A percentile compares a stretch with the other conserved stretches of the same genome.
These are phyloP conservation scores for Mucor irregularis DNA, from an alignment of 371 early-diverging fungal genomes.

Conservation along the genomic window DNA sequence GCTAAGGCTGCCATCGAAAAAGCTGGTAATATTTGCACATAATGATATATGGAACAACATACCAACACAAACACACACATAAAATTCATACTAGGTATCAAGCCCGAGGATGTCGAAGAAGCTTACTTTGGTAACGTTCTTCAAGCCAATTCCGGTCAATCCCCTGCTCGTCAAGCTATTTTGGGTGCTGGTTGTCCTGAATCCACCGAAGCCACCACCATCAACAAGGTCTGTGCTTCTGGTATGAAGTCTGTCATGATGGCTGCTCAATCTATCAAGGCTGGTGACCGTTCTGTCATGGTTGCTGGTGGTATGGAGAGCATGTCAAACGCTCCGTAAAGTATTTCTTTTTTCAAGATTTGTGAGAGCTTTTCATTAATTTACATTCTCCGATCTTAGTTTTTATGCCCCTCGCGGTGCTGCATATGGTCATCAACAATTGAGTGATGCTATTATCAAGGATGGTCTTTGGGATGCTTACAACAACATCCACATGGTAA, in stretches of 20 bases:
- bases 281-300: slow-evolving; percentile 64
- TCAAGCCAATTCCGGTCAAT: slow-evolving; percentile 80
- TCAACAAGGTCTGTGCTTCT: slow-evolving; percentile 95
- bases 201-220: slow-evolving; percentile 81
- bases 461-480: slow-evolving; percentile 96
- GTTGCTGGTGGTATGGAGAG: slow-evolving; percentile 96
- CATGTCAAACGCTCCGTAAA: slow-evolving; percentile 91
- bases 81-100: slow-evolving; percentile 40
- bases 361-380: background rate
- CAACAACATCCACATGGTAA: slow-evolving; percentile 69
- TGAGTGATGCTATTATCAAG: slow-evolving; percentile 86
- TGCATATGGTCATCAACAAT: slow-evolving; percentile 83
- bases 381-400: slow-evolving; percentile 21
- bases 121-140: slow-evolving; percentile 91
- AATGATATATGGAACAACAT: too few species aligned
- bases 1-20: slow-evolving; percentile 17
- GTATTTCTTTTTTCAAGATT: slow-evolving; percentile 16
- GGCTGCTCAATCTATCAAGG: slow-evolving; percentile 69
- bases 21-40: slow-evolving; percentile 1
- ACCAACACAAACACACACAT: background rate
- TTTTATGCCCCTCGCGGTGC: slow-evolving; percentile 67
- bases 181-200: slow-evolving; percentile 76
- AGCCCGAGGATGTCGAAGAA: slow-evolving; percentile 79
- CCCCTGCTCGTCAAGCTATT: slow-evolving; percentile 86
- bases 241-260: slow-evolving; percentile 89